These are phyloP conservation scores for Cercospora sp. DNA, from an alignment of 2,329 filamentous ascomycete genomes.

Conservation along the genomic window DNA sequence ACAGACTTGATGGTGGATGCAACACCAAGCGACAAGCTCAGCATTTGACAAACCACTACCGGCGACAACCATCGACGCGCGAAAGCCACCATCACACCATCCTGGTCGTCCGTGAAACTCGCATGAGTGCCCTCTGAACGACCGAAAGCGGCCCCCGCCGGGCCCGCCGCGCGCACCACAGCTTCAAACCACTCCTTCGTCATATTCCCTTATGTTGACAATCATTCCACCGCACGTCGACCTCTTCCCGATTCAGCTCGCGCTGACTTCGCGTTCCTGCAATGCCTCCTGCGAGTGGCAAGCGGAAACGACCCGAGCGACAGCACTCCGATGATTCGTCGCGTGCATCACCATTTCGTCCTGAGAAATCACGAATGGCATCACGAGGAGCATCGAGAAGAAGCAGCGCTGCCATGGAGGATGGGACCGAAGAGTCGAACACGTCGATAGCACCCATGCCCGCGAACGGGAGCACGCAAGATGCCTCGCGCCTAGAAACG, in stretches of 20 bases:
- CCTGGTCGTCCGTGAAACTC: not conserved
- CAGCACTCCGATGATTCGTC: conserved; percentile 45
- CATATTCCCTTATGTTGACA: conserved; percentile 11
- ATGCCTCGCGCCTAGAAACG: conserved; percentile 17
- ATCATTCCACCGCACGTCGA: not conserved
- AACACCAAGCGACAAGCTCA: not conserved
- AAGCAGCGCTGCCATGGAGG: conserved; percentile 22
- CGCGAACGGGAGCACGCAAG: conserved; percentile 11
- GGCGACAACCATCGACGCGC: not conserved
- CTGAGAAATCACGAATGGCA: conserved; percentile 53
- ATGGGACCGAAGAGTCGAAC: conserved; percentile 17
- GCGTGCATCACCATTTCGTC: conserved; percentile 54
- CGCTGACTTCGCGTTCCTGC: not conserved
- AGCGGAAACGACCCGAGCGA: conserved; percentile 58
- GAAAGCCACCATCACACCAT: not conserved
- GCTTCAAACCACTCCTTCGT: conserved; percentile 5
- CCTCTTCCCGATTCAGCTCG: not conserved
- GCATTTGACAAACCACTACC: not conserved
- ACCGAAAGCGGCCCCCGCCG: conserved; percentile 8
- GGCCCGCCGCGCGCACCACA: not conserved
- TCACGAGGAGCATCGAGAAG: conserved; percentile 45
- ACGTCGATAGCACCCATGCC: conserved; percentile 15
- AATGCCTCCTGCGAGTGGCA: conserved; percentile 43
- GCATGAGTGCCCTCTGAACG: conserved; percentile 8
- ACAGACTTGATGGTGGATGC: not conserved